phyloP scores from a whole-genome alignment of 305 asterid genomes.

The Striga hermonthica region DNA sequence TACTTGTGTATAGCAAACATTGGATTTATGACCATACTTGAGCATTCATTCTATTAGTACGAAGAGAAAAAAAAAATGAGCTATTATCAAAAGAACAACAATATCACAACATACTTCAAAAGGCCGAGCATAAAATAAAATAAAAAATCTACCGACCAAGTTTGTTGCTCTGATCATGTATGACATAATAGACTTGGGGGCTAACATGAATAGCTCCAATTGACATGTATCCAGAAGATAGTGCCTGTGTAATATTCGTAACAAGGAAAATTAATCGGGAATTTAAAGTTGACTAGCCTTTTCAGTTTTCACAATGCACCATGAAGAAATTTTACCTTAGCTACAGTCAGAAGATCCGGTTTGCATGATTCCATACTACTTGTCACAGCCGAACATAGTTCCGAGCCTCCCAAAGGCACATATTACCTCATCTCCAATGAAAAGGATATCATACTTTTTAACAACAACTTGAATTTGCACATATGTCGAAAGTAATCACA shows the following conservation, averaged over 20 bases:
- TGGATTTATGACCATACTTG: too few species aligned
- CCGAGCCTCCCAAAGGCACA: slow-evolving; percentile 97
- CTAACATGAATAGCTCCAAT: slow-evolving; percentile 91
- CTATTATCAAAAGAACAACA: too few species aligned
- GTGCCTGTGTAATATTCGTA: slow-evolving; percentile 48
- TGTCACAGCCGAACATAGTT: slow-evolving; percentile 90
- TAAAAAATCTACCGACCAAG: too few species aligned
- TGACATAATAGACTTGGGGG: slow-evolving; percentile 70
- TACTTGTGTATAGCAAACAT: too few species aligned
- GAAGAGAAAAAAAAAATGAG: too few species aligned
- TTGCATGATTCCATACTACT: slow-evolving; percentile 78
- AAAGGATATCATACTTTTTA: slow-evolving; percentile 75
- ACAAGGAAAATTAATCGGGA: slow-evolving; percentile 10
- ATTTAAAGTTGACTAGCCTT: not conserved
- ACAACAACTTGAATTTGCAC: slow-evolving; percentile 78
- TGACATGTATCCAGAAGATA: slow-evolving; percentile 93
- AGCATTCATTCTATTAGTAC: too few species aligned
- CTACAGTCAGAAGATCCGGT: slow-evolving; percentile 86
- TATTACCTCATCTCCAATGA: slow-evolving; percentile 94
- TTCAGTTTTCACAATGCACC: not conserved
- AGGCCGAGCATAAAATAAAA: too few species aligned
- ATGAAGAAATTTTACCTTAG: slow-evolving; percentile 48
- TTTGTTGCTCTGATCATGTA: slow-evolving; percentile 83
- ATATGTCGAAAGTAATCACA: not conserved
- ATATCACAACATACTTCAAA: too few species aligned